Percentiles rank a stretch among this genome's conserved stretches.
Evolutionary conservation across 2,329 filamentous ascomycete species (phyloP).

Genomic region (Cryphonectria radicalis): DNA sequence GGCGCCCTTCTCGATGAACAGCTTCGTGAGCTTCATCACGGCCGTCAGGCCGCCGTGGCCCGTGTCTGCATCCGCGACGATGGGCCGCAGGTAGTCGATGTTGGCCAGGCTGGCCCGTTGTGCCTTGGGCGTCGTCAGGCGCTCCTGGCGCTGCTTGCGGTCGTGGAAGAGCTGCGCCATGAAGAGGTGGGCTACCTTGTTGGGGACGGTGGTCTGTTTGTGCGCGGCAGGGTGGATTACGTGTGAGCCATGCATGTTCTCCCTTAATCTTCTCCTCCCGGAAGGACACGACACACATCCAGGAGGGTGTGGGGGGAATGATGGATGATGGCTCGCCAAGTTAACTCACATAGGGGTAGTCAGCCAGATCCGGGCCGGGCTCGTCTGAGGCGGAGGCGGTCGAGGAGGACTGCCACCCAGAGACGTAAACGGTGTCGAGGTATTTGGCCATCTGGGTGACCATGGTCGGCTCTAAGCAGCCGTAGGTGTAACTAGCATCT

Average conservation of each 20-base stretch:
- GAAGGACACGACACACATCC: not conserved
- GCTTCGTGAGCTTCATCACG: slow-evolving; percentile 98
- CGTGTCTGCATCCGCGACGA: slow-evolving; percentile 85
- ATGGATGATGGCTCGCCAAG: no score
- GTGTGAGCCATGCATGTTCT: slow-evolving; percentile 40
- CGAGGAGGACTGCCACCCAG: slow-evolving; percentile 97
- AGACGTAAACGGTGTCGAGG: slow-evolving; percentile 97
- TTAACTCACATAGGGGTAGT: slow-evolving; percentile 82
- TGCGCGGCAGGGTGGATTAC: not conserved
- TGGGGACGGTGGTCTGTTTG: slow-evolving; percentile 86
- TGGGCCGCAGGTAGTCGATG: slow-evolving; percentile 91
- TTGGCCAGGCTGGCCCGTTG: slow-evolving; percentile 76
- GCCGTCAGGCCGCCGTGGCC: slow-evolving; percentile 97
- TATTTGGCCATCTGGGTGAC: slow-evolving; percentile 99
- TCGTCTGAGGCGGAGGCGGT: slow-evolving; percentile 95
- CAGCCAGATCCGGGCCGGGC: slow-evolving; percentile 94
- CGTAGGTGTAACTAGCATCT: slow-evolving; percentile 92
- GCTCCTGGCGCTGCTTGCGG: slow-evolving; percentile 97
- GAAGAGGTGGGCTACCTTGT: slow-evolving; percentile 97
- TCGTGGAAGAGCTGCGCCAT: slow-evolving; percentile 99
- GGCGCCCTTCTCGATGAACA: slow-evolving; percentile 95
- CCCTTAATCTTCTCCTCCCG: slow-evolving; percentile 9
- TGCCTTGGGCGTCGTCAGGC: slow-evolving; percentile 73
- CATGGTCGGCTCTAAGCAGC: slow-evolving; percentile 97
- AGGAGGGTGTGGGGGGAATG: no score